Evolutionary conservation across 345 rosid species (phyloP).

Genomic region (Boechera retrofracta): DNA sequence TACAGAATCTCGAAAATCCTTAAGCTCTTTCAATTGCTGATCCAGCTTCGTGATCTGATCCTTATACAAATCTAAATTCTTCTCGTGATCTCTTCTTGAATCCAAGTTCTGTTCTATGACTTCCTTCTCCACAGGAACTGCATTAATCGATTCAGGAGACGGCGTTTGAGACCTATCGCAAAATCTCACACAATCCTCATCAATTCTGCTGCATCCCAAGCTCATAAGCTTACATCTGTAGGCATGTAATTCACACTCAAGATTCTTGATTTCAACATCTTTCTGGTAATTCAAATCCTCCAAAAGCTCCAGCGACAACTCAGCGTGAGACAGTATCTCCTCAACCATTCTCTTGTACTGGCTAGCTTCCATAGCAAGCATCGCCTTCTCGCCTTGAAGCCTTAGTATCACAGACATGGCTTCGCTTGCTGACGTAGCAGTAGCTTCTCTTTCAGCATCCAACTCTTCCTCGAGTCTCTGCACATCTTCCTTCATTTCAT

Average conservation of each 20-base stretch:
- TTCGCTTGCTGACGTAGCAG: constrained; percentile 71
- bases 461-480: constrained; percentile 64
- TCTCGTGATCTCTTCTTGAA: constrained; percentile 47
- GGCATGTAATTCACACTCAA: constrained; percentile 68
- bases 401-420: constrained; percentile 79
- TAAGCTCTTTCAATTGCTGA: constrained; percentile 53
- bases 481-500: constrained; percentile 64
- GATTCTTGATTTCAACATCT: constrained; percentile 77
- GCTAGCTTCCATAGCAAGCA: constrained; percentile 74
- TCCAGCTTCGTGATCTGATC: constrained; percentile 62
- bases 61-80: constrained; percentile 23
- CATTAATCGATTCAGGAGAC: constrained; percentile 19
- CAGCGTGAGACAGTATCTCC: constrained; percentile 70
- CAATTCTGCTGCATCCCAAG: constrained; percentile 61
- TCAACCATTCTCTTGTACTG: constrained; percentile 87
- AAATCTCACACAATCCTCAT: constrained; percentile 23
- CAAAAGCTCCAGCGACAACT: constrained; percentile 57
- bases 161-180: constrained; percentile 37
- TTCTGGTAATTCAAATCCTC: constrained; percentile 70
- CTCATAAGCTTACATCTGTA: constrained; percentile 68
- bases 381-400: constrained; percentile 79
- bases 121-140: constrained; percentile 35
- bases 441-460: constrained; percentile 81
- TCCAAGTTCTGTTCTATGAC: constrained; percentile 42
- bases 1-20: constrained; percentile 41